phyloP scores from a whole-genome alignment of 495 filamentous ascomycete species.

The Venustampulla echinocandica region DNA sequence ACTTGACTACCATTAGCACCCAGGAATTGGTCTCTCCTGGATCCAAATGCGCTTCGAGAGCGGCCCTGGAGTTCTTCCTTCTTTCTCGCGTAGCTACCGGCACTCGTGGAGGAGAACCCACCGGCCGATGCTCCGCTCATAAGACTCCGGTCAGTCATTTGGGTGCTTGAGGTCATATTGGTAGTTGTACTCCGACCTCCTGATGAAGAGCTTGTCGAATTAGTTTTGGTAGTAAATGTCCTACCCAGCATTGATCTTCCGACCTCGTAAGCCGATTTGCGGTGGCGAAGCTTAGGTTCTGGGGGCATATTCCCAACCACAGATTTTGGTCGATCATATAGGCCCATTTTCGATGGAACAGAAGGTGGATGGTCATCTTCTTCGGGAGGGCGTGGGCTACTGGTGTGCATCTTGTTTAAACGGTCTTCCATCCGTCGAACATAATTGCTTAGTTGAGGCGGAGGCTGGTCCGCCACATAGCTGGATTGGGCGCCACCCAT shows the following conservation, averaged over 20 bases:
- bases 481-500: slow-evolving; percentile 24
- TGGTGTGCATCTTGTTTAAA: slow-evolving; percentile 60
- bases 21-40: slow-evolving; percentile 35
- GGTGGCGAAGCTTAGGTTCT: slow-evolving; percentile 36
- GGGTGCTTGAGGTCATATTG: slow-evolving; percentile 61
- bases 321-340: slow-evolving; percentile 41
- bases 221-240: slow-evolving; percentile 82
- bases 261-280: slow-evolving; percentile 81
- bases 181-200: slow-evolving; percentile 65
- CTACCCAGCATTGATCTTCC: slow-evolving; percentile 59
- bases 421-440: slow-evolving; percentile 83
- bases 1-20: slow-evolving; percentile 13
- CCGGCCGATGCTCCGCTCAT: slow-evolving; percentile 92
- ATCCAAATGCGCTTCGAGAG: slow-evolving; percentile 44
- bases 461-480: slow-evolving; percentile 37
- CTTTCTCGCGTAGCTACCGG: slow-evolving; percentile 78
- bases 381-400: slow-evolving; percentile 33
- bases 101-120: slow-evolving; percentile 88
- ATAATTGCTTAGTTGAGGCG: slow-evolving; percentile 71
- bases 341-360: slow-evolving; percentile 49
- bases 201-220: slow-evolving; percentile 62
- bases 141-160: slow-evolving; percentile 70
- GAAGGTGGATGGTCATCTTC: slow-evolving; percentile 45
- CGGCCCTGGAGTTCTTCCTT: slow-evolving; percentile 35
- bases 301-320: slow-evolving; percentile 26